A percentile compares a stretch with the other conserved stretches of the same genome.
Evolutionary conservation across 768 basidiomycete genomes (phyloP).

Genomic region (Porphyrellus cyaneotinctus): DNA sequence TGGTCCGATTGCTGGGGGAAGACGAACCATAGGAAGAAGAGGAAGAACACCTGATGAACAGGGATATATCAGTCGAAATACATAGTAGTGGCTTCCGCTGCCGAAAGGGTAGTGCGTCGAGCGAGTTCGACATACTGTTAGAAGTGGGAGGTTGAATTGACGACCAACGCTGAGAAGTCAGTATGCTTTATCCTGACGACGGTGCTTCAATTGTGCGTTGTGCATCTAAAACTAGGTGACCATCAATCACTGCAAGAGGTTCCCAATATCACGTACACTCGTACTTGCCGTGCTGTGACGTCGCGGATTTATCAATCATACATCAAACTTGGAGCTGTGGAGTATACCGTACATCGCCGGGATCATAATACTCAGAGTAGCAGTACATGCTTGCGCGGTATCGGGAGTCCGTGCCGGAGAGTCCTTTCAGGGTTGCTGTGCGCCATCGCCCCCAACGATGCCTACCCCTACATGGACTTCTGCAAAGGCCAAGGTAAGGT

Average conservation of each 20-base stretch:
- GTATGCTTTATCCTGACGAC: constrained; percentile 10
- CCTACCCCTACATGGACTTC: constrained; percentile 49
- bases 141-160: background rate
- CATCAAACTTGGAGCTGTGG: no score
- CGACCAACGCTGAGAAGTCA: background rate
- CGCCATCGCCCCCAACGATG: constrained; percentile 15
- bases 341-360: no score
- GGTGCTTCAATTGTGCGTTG: background rate
- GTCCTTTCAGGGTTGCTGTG: constrained; percentile 1
- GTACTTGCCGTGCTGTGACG: no score
- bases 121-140: constrained; percentile 11
- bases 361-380: no score
- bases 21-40: constrained; percentile 26
- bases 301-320: no score
- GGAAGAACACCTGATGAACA: constrained; percentile 33
- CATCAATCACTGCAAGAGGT: background rate
- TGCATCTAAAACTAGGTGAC: background rate
- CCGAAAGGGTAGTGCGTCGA: background rate
- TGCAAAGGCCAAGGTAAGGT: constrained; percentile 54
- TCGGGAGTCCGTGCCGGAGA: constrained; percentile 13
- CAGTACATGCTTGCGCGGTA: background rate
- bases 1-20: constrained; percentile 11
- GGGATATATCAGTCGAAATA: constrained; percentile 35
- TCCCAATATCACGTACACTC: background rate
- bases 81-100: constrained; percentile 22